Evolutionary conservation across 2,329 filamentous ascomycete genomes (phyloP).

Genomic region (Fusarium verticillioides): DNA sequence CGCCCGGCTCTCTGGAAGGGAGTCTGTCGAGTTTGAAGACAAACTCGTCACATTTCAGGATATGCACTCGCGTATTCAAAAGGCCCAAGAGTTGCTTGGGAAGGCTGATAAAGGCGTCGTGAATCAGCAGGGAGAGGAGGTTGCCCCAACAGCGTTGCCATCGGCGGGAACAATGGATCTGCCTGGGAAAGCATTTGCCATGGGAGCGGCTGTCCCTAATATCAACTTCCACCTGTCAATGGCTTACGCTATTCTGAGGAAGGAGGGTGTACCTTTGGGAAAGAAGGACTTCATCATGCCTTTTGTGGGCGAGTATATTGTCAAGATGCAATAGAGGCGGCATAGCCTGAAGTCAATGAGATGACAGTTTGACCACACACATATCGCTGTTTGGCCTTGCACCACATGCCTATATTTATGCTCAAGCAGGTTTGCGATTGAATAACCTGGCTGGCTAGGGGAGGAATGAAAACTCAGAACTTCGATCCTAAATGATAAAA

Average conservation of each 20-base stretch:
- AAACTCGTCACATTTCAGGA: slow-evolving; percentile 46
- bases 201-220: slow-evolving; percentile 63
- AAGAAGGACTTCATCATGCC: slow-evolving; percentile 63
- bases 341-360: background rate
- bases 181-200: slow-evolving; percentile 54
- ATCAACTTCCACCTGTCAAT: slow-evolving; percentile 69
- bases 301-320: slow-evolving; percentile 39
- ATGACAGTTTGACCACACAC: background rate
- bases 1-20: slow-evolving; percentile 45
- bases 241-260: slow-evolving; percentile 67
- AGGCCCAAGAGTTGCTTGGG: slow-evolving; percentile 39
- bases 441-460: background rate
- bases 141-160: slow-evolving; percentile 37
- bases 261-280: slow-evolving; percentile 67
- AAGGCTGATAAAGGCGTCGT: slow-evolving; percentile 48
- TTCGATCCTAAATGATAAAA: background rate
- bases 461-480: background rate
- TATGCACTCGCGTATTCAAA: slow-evolving; percentile 47
- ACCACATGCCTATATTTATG: background rate
- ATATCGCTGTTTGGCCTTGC: background rate
- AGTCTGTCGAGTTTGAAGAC: slow-evolving; percentile 38
- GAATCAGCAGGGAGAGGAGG: slow-evolving; percentile 43
- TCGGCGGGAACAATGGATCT: slow-evolving; percentile 35
- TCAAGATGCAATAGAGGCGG: slow-evolving; percentile 22
- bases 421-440: background rate